Base-by-base conservation (phyloP, 106 monocot species). In the Dactylorhiza incarnata region DNA sequence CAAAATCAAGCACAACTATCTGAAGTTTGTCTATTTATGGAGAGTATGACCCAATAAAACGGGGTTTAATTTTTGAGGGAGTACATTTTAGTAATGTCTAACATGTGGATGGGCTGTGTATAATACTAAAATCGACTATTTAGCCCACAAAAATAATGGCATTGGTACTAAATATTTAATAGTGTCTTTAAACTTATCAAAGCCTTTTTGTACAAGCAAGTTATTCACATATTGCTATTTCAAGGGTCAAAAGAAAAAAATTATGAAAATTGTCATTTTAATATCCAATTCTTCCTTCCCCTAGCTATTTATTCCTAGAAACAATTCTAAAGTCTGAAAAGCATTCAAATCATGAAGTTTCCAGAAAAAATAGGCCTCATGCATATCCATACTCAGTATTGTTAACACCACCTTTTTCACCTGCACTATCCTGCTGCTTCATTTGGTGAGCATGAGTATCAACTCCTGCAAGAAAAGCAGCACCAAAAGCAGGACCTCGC, bases 321-420 rank as follows among this genome's bases (percentile, higher is more conserved):
- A 44, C 69, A 43, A 46, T 44, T 5, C 7, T 46, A 46, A 70
- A 70, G 49, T 11, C 20, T 16, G 6, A 16, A 43, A 5, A 71
- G 3, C 1, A 72, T 72, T 22, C 8, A 23, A 23, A 14, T 69
- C 72, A 72, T 20, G 9, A 48, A 72, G 49, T 23, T 48, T 20
- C 20, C 72, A 72, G 9, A 72, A 37, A 37, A 37, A 49, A 72
- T n/a, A 49, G 3, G 20, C 11, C 8, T 48, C 72, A 48, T 10
- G 10, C 72, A 49, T 72, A 48, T 72, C 49, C 72, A 72, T 72
- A 72, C 72, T 49, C 22, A 0, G 48, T 49, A 72, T 72, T 72
- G 49, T 20, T 23, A 72, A 49, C 49, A 23, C 22, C 19, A 20
- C 49, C 23, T 49, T 72, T 72, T 72, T n/a, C 47, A 49, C 23